Evolutionary conservation across 1,284 basidiomycete species (phyloP).

Genomic region (Clitocybe nebularis): DNA sequence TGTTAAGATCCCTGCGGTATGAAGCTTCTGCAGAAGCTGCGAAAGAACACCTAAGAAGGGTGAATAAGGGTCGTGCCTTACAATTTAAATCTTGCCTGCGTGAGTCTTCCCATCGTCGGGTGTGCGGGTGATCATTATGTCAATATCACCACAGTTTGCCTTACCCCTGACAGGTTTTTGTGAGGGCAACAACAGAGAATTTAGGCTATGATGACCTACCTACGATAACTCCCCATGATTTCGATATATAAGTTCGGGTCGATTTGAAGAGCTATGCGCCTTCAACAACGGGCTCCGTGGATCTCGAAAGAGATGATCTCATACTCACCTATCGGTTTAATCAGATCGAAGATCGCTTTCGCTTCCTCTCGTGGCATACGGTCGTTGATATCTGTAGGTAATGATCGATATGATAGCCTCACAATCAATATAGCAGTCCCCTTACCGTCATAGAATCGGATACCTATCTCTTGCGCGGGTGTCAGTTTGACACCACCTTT

Average conservation of each 20-base stretch:
- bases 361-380: conserved; percentile 87
- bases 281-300: conserved; percentile 1
- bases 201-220: conserved; percentile 35
- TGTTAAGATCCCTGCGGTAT: conserved; percentile 57
- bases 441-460: conserved; percentile 74
- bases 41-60: conserved; percentile 58
- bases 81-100: conserved; percentile 45
- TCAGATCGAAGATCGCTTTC: conserved; percentile 63
- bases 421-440: background rate
- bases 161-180: conserved; percentile 50
- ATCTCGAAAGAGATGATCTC: conserved; percentile 1
- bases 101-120: conserved; percentile 72
- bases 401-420: background rate
- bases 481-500: conserved; percentile 64
- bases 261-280: conserved; percentile 55
- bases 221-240: conserved; percentile 88
- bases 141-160: conserved; percentile 82
- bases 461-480: conserved; percentile 67
- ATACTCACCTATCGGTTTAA: conserved; percentile 62
- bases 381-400: conserved; percentile 57
- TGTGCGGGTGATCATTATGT: conserved; percentile 80
- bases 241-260: conserved; percentile 74
- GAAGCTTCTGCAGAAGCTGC: conserved; percentile 56
- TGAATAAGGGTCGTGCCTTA: too few species aligned
- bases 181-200: background rate